A percentile compares a stretch with the other conserved stretches of the same genome.
phyloP scores from a whole-genome alignment of 1,284 basidiomycete genomes.

The Singerocomus inundabilis region DNA sequence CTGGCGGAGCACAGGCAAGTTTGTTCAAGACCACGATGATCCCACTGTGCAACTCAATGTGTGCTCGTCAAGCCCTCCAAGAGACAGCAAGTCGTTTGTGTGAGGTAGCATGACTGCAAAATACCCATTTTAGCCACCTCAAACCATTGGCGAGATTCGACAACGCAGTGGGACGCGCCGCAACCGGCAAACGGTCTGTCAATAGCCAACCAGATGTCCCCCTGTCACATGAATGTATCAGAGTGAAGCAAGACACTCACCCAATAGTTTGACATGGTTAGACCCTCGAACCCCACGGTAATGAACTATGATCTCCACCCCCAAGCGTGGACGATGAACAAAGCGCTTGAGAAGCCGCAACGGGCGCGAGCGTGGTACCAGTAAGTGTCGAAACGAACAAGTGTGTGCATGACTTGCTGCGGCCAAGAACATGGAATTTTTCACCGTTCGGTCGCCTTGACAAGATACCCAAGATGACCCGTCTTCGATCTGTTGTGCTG shows the following conservation, averaged over 20 bases:
- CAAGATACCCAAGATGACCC: slow-evolving; percentile 14
- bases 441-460: slow-evolving; percentile 19
- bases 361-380: slow-evolving; percentile 13
- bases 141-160: slow-evolving; percentile 10
- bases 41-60: slow-evolving; percentile 28
- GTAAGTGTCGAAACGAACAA: slow-evolving; percentile 27
- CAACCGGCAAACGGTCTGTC: slow-evolving; percentile 1
- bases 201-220: slow-evolving; percentile 20
- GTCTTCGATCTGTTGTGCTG: slow-evolving; percentile 2
- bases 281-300: background rate
- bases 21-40: slow-evolving; percentile 31
- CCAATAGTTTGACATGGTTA: slow-evolving; percentile 19
- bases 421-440: slow-evolving; percentile 28
- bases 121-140: slow-evolving; percentile 1
- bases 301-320: slow-evolving; percentile 1
- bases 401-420: slow-evolving; percentile 23
- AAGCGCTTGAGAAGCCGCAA: slow-evolving; percentile 13
- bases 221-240: slow-evolving; percentile 22
- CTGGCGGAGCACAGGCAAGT: slow-evolving; percentile 26
- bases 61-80: slow-evolving; percentile 30
- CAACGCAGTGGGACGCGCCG: slow-evolving; percentile 1
- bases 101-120: slow-evolving; percentile 29
- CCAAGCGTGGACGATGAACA: slow-evolving; percentile 12
- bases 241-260: slow-evolving; percentile 35
- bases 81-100: slow-evolving; percentile 26